Percentiles rank a stretch among this genome's conserved stretches.
phyloP scores from a whole-genome alignment of 352 stramenopile genomes.

The Achlya hypogyna region DNA sequence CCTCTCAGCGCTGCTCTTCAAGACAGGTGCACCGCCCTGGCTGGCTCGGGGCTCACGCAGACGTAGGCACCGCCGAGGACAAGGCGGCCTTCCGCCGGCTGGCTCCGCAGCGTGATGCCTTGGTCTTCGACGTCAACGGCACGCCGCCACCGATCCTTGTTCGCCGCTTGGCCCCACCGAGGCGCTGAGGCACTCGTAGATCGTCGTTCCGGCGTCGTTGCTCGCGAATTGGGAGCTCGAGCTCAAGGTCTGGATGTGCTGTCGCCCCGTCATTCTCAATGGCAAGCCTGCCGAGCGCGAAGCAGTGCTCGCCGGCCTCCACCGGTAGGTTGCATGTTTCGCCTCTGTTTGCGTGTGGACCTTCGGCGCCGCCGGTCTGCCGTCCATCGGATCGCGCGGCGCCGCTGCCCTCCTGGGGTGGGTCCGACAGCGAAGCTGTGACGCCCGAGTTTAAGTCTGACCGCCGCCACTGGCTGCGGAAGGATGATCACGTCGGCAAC shows the following conservation, averaged over 20 bases:
- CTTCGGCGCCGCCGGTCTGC: background rate
- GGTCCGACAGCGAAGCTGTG: background rate
- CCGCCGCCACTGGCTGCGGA: too few relatives aligned
- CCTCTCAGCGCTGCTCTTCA: slow-evolving; percentile 19
- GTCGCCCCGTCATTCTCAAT: slow-evolving; percentile 47
- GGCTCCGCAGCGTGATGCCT: background rate
- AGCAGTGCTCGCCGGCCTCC: slow-evolving; percentile 24
- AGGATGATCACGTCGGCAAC: too few relatives aligned
- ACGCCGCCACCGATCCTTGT: background rate
- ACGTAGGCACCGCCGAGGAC: slow-evolving; percentile 10
- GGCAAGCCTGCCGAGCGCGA: slow-evolving; percentile 49
- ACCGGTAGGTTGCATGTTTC: slow-evolving; percentile 22
- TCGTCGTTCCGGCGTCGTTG: slow-evolving; percentile 19
- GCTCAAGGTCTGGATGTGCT: slow-evolving; percentile 34
- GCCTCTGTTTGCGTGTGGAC: background rate
- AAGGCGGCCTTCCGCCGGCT: background rate
- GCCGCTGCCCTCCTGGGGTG: background rate
- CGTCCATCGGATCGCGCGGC: too few relatives aligned
- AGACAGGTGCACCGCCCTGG: slow-evolving; percentile 34
- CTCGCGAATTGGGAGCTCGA: slow-evolving; percentile 21
- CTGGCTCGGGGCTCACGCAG: too few relatives aligned
- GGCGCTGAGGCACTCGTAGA: background rate
- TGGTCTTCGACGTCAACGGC: background rate
- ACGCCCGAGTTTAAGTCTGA: slow-evolving; percentile 13
- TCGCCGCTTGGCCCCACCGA: background rate